Evolutionary conservation across 2,329 filamentous ascomycete genomes (phyloP).

Genomic region (Amylocarpus encephaloides): DNA sequence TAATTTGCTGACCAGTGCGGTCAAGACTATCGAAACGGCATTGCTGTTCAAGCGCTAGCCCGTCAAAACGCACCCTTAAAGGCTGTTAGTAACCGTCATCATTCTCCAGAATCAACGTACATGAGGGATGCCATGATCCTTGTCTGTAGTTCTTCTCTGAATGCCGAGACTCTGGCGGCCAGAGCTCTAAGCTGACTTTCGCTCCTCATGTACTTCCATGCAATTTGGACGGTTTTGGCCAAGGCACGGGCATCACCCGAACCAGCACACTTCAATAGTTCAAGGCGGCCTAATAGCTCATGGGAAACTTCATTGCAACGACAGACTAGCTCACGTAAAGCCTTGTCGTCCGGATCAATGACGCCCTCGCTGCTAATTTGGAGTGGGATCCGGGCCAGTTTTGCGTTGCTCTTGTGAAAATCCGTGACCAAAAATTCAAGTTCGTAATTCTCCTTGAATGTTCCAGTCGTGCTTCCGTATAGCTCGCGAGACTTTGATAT

Average conservation of each 20-base stretch:
- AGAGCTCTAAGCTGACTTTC: neutral
- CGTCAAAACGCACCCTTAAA: conserved; percentile 1
- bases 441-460: conserved; percentile 1
- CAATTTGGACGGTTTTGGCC: neutral
- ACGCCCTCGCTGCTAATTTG: neutral
- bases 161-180: neutral
- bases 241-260: neutral
- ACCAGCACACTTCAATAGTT: neutral
- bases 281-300: conserved; percentile 1
- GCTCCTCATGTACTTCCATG: conserved; percentile 1
- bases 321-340: conserved; percentile 1
- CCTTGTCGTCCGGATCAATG: neutral
- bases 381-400: neutral
- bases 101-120: too few relatives aligned
- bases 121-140: neutral
- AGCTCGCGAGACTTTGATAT: conserved; percentile 1
- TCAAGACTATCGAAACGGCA: conserved; percentile 5
- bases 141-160: neutral
- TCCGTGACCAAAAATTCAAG: neutral
- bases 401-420: conserved; percentile 1
- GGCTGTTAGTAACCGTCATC: too few relatives aligned
- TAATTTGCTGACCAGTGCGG: conserved; percentile 1
- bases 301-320: conserved; percentile 4
- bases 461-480: neutral
- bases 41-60: neutral